A percentile compares a stretch with the other conserved stretches of the same genome.
Evolutionary conservation across 2,329 filamentous ascomycete genomes (phyloP).

Genomic region (Xylaria sp.): DNA sequence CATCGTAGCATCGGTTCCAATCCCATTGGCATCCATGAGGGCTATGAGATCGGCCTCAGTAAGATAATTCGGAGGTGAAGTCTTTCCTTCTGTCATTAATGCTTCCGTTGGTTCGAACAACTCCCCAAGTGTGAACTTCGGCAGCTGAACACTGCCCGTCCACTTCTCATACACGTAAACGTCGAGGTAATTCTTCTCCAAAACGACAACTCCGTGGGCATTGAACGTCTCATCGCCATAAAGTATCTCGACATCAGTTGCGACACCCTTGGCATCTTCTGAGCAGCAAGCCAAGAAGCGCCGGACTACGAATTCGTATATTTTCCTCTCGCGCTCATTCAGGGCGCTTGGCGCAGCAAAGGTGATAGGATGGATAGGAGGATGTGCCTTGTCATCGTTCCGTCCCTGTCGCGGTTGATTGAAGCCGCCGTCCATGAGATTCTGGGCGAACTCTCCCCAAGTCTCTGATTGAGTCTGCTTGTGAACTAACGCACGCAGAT

Average conservation of each 20-base stretch:
- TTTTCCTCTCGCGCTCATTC: slow-evolving; percentile 61
- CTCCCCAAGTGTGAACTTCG: slow-evolving; percentile 73
- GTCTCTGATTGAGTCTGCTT: slow-evolving; percentile 72
- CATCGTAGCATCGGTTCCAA: slow-evolving; percentile 98
- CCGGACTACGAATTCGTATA: slow-evolving; percentile 90
- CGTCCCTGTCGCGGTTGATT: slow-evolving; percentile 74
- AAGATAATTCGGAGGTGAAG: slow-evolving; percentile 74
- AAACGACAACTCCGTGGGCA: slow-evolving; percentile 75
- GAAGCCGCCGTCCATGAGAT: slow-evolving; percentile 70
- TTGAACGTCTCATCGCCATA: slow-evolving; percentile 82
- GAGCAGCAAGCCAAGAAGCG: slow-evolving; percentile 95
- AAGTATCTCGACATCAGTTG: slow-evolving; percentile 76
- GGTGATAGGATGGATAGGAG: slow-evolving; percentile 93
- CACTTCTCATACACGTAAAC: slow-evolving; percentile 96
- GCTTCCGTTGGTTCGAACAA: slow-evolving; percentile 83
- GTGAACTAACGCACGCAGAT: slow-evolving; percentile 70
- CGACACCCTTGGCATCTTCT: slow-evolving; percentile 81
- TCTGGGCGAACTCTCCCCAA: slow-evolving; percentile 79
- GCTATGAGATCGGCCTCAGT: slow-evolving; percentile 94
- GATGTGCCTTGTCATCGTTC: slow-evolving; percentile 94
- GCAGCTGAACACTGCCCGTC: slow-evolving; percentile 80
- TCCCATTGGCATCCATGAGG: slow-evolving; percentile 97
- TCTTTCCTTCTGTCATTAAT: slow-evolving; percentile 86
- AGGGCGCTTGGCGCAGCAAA: slow-evolving; percentile 64
- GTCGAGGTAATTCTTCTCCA: slow-evolving; percentile 88